These are phyloP conservation scores for Triticum monococcum DNA, from an alignment of 176 grass and related monocot genomes.

Conservation along the genomic window DNA sequence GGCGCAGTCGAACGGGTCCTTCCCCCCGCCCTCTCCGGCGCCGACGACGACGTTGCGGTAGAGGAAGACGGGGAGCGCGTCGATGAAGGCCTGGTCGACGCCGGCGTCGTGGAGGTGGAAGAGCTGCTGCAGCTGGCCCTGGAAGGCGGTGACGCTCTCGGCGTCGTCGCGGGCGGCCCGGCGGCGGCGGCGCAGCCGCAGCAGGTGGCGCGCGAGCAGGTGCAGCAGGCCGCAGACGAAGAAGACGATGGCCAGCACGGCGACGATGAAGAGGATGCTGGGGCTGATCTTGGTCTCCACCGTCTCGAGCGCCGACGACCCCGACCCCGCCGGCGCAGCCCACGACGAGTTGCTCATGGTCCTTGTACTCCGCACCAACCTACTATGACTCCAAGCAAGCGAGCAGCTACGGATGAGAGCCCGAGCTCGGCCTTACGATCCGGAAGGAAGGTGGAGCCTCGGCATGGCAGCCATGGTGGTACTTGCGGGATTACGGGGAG, in stretches of 20 bases:
- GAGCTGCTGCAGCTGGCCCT: slow-evolving; percentile 93
- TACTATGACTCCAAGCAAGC: background rate
- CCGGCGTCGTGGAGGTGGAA: slow-evolving; percentile 95
- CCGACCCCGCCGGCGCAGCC: background rate
- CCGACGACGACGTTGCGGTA: slow-evolving; percentile 64
- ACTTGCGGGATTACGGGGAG: background rate
- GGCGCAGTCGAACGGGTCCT: slow-evolving; percentile 90
- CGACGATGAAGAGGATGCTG: slow-evolving; percentile 70
- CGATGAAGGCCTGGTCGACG: slow-evolving; percentile 95
- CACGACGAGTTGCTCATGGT: slow-evolving; percentile 29
- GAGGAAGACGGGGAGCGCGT: slow-evolving; percentile 77
- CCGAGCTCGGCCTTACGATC: background rate
- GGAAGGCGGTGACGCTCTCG: slow-evolving; percentile 61
- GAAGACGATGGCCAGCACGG: slow-evolving; percentile 70
- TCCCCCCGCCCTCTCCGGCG: background rate
- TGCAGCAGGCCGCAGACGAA: slow-evolving; percentile 86
- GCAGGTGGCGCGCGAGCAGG: slow-evolving; percentile 62
- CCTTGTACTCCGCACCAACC: background rate
- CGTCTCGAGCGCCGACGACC: background rate
- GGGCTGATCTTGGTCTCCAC: slow-evolving; percentile 72
- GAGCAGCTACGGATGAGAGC: background rate
- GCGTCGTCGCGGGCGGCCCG: slow-evolving; percentile 39
- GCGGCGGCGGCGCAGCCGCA: slow-evolving; percentile 30
- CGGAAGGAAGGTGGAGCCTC: background rate
- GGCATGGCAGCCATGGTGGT: background rate